Percentiles rank a stretch among this genome's conserved stretches.
Evolutionary conservation across 2,329 filamentous ascomycete species (phyloP).

Genomic region (Fusarium sp.): DNA sequence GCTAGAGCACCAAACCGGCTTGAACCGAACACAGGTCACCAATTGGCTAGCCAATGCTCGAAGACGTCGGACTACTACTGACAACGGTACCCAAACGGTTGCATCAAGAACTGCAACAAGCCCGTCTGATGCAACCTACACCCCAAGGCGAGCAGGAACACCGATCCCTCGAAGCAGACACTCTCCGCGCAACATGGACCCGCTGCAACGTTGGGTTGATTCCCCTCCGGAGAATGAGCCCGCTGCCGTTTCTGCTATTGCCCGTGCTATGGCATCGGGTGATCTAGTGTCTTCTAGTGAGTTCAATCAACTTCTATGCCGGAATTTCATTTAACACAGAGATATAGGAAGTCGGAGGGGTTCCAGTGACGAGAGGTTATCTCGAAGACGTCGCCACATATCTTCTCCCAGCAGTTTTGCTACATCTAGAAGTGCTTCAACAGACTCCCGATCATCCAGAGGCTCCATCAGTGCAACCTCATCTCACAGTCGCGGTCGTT

Average conservation of each 20-base stretch:
- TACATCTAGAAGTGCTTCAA: constrained; percentile 40
- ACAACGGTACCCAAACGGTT: constrained; percentile 41
- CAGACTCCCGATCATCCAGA: constrained; percentile 33
- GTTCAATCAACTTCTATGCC: constrained; percentile 55
- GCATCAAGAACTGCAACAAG: not conserved
- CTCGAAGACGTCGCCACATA: constrained; percentile 18
- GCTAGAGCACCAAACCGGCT: constrained; percentile 79
- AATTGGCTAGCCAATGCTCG: constrained; percentile 93
- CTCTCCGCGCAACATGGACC: constrained; percentile 38
- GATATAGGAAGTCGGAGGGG: constrained; percentile 26
- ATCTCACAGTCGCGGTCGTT: constrained; percentile 19
- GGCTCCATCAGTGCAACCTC: constrained; percentile 28
- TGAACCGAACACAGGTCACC: constrained; percentile 83
- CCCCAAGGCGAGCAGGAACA: constrained; percentile 69
- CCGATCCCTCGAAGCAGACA: constrained; percentile 54
- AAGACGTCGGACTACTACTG: constrained; percentile 76
- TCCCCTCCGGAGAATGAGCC: constrained; percentile 55
- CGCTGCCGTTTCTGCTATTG: constrained; percentile 52
- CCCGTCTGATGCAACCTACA: not conserved
- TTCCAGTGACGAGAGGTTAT: constrained; percentile 25
- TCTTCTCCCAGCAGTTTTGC: constrained; percentile 35
- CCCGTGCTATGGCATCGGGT: constrained; percentile 47
- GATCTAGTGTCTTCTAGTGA: constrained; percentile 19
- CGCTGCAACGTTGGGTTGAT: constrained; percentile 53
- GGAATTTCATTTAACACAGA: constrained; percentile 55